Evolutionary conservation across 306 rosid genomes (phyloP), one percentile per base, ranked within the genome.

Genomic region (Ochetophila trinervis): DNA sequence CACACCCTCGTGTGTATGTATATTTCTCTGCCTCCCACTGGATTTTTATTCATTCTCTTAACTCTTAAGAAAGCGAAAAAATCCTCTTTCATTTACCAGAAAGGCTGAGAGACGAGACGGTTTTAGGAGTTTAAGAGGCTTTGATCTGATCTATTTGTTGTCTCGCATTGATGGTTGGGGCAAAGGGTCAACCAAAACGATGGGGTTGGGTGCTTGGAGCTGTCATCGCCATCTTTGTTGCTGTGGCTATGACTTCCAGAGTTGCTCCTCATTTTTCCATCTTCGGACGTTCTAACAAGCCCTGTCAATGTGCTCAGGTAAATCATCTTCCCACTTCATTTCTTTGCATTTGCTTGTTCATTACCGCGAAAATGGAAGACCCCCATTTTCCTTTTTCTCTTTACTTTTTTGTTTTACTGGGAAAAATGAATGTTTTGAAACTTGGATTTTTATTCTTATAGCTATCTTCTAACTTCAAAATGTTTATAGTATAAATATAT

Each of bases 231-330:
- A 45, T 84, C 7, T 77, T 87, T 60, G 53, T 84, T 60, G 97
- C 96, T 22, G 63, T 85, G 53, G 82, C 82, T 8, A 17, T 93
- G 84, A 78, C 95, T 66, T 77, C 79, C 24, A 67, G 36, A 27
- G 66, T 84, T 52, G 76, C 82, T 47, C 72, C 88, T 3, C 63
- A 35, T 30, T 73, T 78, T 49, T 71, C 89, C 55, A 82, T 82
- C 2, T 82, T 72, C 62, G 88, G 95, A 49, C 79, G 70, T 12
- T 76, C 78, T 22, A 77, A 68, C 4, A 80, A 77, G 81, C 83
- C 90, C 27, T 90, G 97, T 44, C 82, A 13, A 8, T 93, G 97
- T 80, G 69, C 87, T 56, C 71, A 73, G 87, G 97, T 93, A 76
- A 50, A 10, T 7, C 58, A 14, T 60, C 71, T 34, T 21, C 10